Percentiles rank a stretch among this genome's conserved stretches.
Evolutionary conservation across 108 stramenopile genomes (phyloP).

Genomic region (Conticribra weissflogii): DNA sequence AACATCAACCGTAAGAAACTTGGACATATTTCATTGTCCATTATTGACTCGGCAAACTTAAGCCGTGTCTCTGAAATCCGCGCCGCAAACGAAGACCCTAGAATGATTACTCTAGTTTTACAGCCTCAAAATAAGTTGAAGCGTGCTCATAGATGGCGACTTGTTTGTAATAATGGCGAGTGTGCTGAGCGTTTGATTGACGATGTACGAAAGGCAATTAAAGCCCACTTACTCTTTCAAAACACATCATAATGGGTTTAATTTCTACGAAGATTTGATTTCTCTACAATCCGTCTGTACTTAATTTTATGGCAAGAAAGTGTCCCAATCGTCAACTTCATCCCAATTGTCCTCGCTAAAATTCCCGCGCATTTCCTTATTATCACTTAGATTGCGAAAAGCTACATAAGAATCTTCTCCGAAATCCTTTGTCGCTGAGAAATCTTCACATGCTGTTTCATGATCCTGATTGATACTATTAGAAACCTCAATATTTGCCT

Average conservation of each 20-base stretch:
- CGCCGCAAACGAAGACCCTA: slow-evolving; percentile 80
- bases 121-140: slow-evolving; percentile 57
- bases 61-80: slow-evolving; percentile 70
- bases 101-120: slow-evolving; percentile 76
- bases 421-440: background rate
- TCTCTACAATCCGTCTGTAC: background rate
- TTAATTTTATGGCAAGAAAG: slow-evolving; percentile 24
- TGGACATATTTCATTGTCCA: slow-evolving; percentile 51
- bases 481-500: too few species aligned
- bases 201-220: slow-evolving; percentile 75
- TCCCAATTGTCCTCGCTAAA: slow-evolving; percentile 32
- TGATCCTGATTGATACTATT: background rate
- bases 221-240: slow-evolving; percentile 1
- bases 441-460: slow-evolving; percentile 3
- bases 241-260: too few species aligned
- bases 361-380: slow-evolving; percentile 2
- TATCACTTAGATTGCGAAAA: background rate
- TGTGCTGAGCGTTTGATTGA: slow-evolving; percentile 83
- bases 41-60: slow-evolving; percentile 68
- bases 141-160: slow-evolving; percentile 77
- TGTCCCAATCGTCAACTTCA: slow-evolving; percentile 48
- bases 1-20: slow-evolving; percentile 14
- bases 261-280: background rate
- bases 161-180: slow-evolving; percentile 76
- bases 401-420: background rate